These are phyloP conservation scores for Coelastrella sp. DNA, from an alignment of 139 green algal species.

Conservation along the genomic window DNA sequence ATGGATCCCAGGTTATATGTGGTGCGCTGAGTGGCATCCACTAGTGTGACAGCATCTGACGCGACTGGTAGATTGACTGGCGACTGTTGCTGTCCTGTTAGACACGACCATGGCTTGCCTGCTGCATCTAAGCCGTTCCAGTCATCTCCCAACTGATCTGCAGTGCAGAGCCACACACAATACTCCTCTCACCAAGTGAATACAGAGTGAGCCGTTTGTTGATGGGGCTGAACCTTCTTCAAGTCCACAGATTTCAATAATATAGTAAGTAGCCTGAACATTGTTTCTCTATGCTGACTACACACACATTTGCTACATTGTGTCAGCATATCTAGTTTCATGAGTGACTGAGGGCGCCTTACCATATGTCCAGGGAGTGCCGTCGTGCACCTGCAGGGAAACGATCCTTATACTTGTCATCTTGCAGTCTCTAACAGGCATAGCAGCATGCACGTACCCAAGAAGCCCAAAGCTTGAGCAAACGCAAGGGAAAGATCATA, in stretches of 20 bases:
- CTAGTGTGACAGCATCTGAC: background rate
- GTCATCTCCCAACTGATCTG: conserved; percentile 6
- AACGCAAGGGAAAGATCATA: too few species aligned
- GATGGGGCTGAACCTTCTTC: background rate
- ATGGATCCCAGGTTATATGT: background rate
- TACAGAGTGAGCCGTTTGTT: background rate
- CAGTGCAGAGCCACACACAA: background rate
- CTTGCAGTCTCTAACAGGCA: too few species aligned
- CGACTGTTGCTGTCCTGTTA: conserved; percentile 26
- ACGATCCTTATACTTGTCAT: too few species aligned
- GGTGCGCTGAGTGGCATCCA: background rate
- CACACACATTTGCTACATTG: too few species aligned
- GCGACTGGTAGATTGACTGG: conserved; percentile 1
- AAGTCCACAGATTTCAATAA: too few species aligned
- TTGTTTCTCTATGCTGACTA: too few species aligned
- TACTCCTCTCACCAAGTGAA: background rate
- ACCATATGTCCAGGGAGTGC: conserved; percentile 37
- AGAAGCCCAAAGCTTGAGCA: too few species aligned
- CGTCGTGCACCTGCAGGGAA: conserved; percentile 3
- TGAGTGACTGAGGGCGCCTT: too few species aligned
- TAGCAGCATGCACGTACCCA: too few species aligned
- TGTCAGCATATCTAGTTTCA: background rate
- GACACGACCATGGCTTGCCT: background rate
- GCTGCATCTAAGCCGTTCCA: background rate
- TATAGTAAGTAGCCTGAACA: too few species aligned